phyloP scores from a whole-genome alignment of 2,329 filamentous ascomycete genomes.

The Xylariaceae sp. region DNA sequence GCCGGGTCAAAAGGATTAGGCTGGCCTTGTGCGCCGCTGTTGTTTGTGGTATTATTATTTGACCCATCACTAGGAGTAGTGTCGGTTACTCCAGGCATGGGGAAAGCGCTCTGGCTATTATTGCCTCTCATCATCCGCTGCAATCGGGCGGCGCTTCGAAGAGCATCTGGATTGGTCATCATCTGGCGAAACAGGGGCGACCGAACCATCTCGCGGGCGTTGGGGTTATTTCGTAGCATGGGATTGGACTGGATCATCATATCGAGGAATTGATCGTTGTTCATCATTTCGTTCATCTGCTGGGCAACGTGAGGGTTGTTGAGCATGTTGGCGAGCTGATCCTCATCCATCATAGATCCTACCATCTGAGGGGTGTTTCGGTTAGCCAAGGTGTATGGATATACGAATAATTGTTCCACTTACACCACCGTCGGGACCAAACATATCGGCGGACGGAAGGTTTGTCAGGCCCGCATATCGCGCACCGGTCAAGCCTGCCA shows the following conservation, averaged over 20 bases:
- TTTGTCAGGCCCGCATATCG: conserved; percentile 92
- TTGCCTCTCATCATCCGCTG: conserved; percentile 71
- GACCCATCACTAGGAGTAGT: conserved; percentile 67
- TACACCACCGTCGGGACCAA: conserved; percentile 93
- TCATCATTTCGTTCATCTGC: conserved; percentile 91
- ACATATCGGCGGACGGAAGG: conserved; percentile 84
- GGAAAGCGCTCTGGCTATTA: conserved; percentile 66
- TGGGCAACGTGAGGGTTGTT: conserved; percentile 86
- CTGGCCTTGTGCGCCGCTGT: conserved; percentile 36
- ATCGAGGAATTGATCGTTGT: conserved; percentile 92
- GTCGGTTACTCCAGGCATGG: conserved; percentile 90
- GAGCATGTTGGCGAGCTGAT: conserved; percentile 83
- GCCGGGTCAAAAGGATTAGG: conserved; percentile 53
- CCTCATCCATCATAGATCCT: conserved; percentile 76
- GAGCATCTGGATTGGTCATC: conserved; percentile 88
- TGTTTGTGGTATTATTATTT: conserved; percentile 40
- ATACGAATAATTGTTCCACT: conserved; percentile 47
- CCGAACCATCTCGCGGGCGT: conserved; percentile 82
- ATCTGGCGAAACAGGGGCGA: conserved; percentile 89
- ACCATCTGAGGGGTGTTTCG: conserved; percentile 71
- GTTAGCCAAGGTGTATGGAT: neutral
- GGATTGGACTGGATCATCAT: conserved; percentile 95
- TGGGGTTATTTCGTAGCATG: conserved; percentile 53
- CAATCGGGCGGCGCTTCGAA: conserved; percentile 83
- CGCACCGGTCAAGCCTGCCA: conserved; percentile 89